Percentiles rank a stretch among this genome's conserved stretches.
Evolutionary conservation across 768 basidiomycete genomes (phyloP).

Genomic region (Tulasnella sp.): DNA sequence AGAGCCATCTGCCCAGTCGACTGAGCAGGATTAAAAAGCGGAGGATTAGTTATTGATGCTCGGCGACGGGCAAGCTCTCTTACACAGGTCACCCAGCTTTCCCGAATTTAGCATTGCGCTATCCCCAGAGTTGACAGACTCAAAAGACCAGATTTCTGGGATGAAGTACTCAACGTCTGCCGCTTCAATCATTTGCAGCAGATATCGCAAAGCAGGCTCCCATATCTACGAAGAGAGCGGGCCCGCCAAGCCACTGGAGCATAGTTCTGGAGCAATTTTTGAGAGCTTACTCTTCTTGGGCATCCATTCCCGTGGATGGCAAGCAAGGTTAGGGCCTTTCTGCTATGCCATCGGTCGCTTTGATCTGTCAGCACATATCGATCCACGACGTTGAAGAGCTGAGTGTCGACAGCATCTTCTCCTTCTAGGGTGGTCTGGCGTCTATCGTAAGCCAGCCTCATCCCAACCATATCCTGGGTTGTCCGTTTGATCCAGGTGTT

Average conservation of each 20-base stretch:
- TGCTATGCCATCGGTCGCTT: conserved; percentile 19
- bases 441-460: conserved; percentile 15
- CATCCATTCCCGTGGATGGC: conserved; percentile 81
- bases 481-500: background rate
- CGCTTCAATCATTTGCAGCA: conserved; percentile 35
- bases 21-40: too few relatives aligned
- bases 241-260: background rate
- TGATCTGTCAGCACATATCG: conserved; percentile 42
- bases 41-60: too few relatives aligned
- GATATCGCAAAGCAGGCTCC: conserved; percentile 52
- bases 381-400: conserved; percentile 63
- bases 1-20: conserved; percentile 65
- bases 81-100: conserved; percentile 48
- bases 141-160: conserved; percentile 73
- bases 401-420: conserved; percentile 11
- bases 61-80: too few relatives aligned
- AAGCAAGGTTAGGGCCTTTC: conserved; percentile 53
- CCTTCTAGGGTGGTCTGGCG: conserved; percentile 21
- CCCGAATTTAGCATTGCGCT: conserved; percentile 58
- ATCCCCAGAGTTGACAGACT: conserved; percentile 78
- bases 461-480: background rate
- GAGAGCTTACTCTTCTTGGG: conserved; percentile 60
- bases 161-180: conserved; percentile 29
- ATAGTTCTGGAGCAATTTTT: background rate
- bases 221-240: conserved; percentile 44